Evolutionary conservation across 495 filamentous ascomycete genomes (phyloP).

Genomic region (Aspergillus bertholletiae): DNA sequence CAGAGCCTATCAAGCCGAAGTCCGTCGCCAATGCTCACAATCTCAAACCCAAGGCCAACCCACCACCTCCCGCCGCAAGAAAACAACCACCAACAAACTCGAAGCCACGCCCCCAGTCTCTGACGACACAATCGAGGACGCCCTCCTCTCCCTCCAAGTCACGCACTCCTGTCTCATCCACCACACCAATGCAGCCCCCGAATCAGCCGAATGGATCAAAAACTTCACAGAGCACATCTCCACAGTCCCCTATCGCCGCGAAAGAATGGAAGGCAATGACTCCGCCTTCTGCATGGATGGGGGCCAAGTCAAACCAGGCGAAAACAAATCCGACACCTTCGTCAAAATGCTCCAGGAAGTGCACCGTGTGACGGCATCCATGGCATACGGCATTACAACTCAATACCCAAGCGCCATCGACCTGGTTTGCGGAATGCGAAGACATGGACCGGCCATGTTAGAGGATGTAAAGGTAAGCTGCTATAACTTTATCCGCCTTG

Average conservation of each 20-base stretch:
- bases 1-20: slow-evolving; percentile 61
- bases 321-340: slow-evolving; percentile 65
- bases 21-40: slow-evolving; percentile 51
- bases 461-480: slow-evolving; percentile 53
- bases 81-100: slow-evolving; percentile 42
- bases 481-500: too few relatives aligned
- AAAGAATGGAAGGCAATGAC: slow-evolving; percentile 44
- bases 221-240: slow-evolving; percentile 80
- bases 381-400: slow-evolving; percentile 66
- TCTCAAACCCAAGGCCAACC: slow-evolving; percentile 6
- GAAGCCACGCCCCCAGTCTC: slow-evolving; percentile 51
- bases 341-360: slow-evolving; percentile 78
- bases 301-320: slow-evolving; percentile 75
- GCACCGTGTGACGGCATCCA: slow-evolving; percentile 64
- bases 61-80: slow-evolving; percentile 21
- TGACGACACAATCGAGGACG: slow-evolving; percentile 71
- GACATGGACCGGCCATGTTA: slow-evolving; percentile 55
- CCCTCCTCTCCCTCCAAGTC: slow-evolving; percentile 69
- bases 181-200: slow-evolving; percentile 57
- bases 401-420: slow-evolving; percentile 57
- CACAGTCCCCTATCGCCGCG: slow-evolving; percentile 64
- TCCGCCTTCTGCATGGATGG: slow-evolving; percentile 79
- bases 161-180: slow-evolving; percentile 65
- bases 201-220: slow-evolving; percentile 75
- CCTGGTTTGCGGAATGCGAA: slow-evolving; percentile 56